phyloP scores from a whole-genome alignment of 2,329 filamentous ascomycete genomes.

The Beauveria australis region DNA sequence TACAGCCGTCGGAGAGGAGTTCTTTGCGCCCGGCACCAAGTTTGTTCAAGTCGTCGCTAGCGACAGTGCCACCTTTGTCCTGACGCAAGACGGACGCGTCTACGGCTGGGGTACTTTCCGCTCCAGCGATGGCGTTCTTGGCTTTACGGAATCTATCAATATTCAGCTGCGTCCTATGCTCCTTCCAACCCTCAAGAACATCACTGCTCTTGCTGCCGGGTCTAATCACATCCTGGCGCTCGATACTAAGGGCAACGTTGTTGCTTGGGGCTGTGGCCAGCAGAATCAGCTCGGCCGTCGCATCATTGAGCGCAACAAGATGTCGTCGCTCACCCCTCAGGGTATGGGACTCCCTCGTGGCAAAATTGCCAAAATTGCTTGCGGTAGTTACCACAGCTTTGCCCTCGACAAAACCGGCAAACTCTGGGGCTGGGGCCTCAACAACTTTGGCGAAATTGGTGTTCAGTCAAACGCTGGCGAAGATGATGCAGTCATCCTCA shows the following conservation, averaged over 20 bases:
- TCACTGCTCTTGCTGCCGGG: constrained; percentile 56
- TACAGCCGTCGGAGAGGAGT: constrained; percentile 46
- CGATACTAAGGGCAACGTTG: constrained; percentile 55
- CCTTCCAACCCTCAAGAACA: constrained; percentile 56
- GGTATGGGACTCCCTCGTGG: constrained; percentile 49
- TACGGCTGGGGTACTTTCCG: constrained; percentile 83
- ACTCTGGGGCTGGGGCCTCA: constrained; percentile 77
- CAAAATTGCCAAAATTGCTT: constrained; percentile 44
- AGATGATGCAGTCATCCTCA: constrained; percentile 59
- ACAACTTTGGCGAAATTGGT: constrained; percentile 76
- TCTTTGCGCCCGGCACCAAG: constrained; percentile 52
- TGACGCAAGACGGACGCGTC: constrained; percentile 66
- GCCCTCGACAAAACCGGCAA: constrained; percentile 62
- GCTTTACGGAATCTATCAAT: constrained; percentile 48
- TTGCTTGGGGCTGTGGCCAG: constrained; percentile 65
- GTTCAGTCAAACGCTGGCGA: constrained; percentile 47
- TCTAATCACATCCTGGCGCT: constrained; percentile 66
- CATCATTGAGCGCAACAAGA: constrained; percentile 54
- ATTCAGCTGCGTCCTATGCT: constrained; percentile 43
- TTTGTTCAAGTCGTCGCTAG: constrained; percentile 60
- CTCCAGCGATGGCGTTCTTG: constrained; percentile 54
- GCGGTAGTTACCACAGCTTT: constrained; percentile 76
- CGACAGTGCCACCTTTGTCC: constrained; percentile 67
- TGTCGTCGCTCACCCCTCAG: constrained; percentile 53
- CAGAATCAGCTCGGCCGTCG: constrained; percentile 56